phyloP scores from a whole-genome alignment of 2,329 filamentous ascomycete species.

The Dichotomopilus funicola region DNA sequence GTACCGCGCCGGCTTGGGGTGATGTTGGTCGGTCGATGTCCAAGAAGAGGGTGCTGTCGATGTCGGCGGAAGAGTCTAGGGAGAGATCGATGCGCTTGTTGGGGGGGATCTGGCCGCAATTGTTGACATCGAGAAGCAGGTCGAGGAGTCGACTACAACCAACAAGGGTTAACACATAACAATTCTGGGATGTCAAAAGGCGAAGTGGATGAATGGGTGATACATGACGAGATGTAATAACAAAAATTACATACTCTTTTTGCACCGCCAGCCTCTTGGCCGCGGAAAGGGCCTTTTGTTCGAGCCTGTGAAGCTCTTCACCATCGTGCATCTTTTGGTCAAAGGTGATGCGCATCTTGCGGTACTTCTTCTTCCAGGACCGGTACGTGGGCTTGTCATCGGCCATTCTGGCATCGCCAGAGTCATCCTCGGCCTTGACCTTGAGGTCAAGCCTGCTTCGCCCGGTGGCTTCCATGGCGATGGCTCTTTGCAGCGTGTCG shows the following conservation, averaged over 20 bases:
- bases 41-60: conserved; percentile 53
- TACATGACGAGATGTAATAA: conserved; percentile 8
- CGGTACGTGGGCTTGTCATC: conserved; percentile 52
- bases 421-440: conserved; percentile 38
- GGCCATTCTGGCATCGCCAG: conserved; percentile 29
- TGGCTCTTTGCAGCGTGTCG: conserved; percentile 1
- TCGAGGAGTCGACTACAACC: conserved; percentile 72
- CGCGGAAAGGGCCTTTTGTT: conserved; percentile 72
- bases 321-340: conserved; percentile 72
- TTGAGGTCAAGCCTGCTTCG: conserved; percentile 25
- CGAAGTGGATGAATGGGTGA: conserved; percentile 13
- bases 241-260: conserved; percentile 65
- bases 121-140: conserved; percentile 83
- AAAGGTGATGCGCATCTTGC: conserved; percentile 77
- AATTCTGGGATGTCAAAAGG: too few relatives aligned
- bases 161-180: conserved; percentile 12
- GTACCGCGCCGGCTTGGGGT: conserved; percentile 36
- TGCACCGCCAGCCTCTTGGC: conserved; percentile 81
- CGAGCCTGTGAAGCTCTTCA: conserved; percentile 73
- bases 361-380: conserved; percentile 88
- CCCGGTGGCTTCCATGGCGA: conserved; percentile 28
- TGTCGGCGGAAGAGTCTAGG: conserved; percentile 39
- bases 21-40: conserved; percentile 75
- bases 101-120: conserved; percentile 67
- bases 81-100: conserved; percentile 69